Conservation (phyloP, 768 basidiomycete genomes). For the Lentinula guzmanii region DNA sequence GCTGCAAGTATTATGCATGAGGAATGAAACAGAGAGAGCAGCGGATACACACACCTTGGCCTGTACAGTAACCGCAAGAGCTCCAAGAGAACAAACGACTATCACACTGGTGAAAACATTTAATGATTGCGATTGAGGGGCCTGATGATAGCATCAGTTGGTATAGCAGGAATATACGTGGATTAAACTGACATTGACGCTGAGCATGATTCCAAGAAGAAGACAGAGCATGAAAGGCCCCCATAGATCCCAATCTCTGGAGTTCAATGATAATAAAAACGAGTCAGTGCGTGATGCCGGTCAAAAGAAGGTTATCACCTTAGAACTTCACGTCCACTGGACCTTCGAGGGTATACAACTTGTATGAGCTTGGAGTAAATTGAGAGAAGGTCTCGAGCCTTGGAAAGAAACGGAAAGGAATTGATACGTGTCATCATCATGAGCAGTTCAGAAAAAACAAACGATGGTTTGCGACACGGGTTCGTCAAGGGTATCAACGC, state of each 20-base stretch:
- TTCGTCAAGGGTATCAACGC: conserved; percentile 86
- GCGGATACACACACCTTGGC: conserved; percentile 59
- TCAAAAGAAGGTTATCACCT: conserved; percentile 30
- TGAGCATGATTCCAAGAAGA: conserved; percentile 76
- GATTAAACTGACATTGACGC: conserved; percentile 57
- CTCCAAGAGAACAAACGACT: conserved; percentile 86
- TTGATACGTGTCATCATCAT: conserved; percentile 7
- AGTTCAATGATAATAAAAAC: not conserved
- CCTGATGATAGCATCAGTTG: conserved; percentile 37
- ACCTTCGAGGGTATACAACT: conserved; percentile 82
- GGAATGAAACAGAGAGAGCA: not conserved
- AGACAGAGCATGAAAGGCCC: conserved; percentile 86
- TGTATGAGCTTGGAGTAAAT: conserved; percentile 92
- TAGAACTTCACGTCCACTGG: conserved; percentile 73
- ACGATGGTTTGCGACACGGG: conserved; percentile 88
- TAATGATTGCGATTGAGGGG: conserved; percentile 76
- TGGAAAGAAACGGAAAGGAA: conserved; percentile 4
- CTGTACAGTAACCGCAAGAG: conserved; percentile 90
- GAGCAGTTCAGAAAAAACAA: conserved; percentile 20
- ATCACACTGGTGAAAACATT: conserved; percentile 93
- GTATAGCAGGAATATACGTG: not conserved
- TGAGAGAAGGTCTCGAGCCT: conserved; percentile 86
- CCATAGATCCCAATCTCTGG: conserved; percentile 97
- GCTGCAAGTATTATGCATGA: conserved; percentile 29
- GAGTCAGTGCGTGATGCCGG: not conserved